Percentiles rank a stretch among this genome's conserved stretches.
These are phyloP conservation scores for Bombardia bombarda DNA, from an alignment of 495 filamentous ascomycete genomes.

Conservation along the genomic window DNA sequence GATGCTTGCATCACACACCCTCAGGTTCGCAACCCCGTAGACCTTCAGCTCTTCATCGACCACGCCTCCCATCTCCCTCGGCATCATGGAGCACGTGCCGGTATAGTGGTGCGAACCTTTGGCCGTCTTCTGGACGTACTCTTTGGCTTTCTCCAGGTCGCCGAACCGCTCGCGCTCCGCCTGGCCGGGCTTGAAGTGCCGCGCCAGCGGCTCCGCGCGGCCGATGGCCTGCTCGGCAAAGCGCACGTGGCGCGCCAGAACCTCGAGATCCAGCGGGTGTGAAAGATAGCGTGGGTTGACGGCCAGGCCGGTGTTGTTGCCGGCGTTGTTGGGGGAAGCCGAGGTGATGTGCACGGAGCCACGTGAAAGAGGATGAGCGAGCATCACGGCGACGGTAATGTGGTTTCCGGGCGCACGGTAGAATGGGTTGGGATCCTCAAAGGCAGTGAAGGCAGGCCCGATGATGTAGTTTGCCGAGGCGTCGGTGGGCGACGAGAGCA, in stretches of 20 bases:
- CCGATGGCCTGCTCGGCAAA: slow-evolving; percentile 21
- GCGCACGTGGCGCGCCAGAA: slow-evolving; percentile 28
- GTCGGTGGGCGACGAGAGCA: neutral
- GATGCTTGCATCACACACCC: slow-evolving; percentile 2
- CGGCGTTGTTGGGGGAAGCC: slow-evolving; percentile 11
- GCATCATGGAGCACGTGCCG: slow-evolving; percentile 21
- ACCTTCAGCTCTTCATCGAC: neutral
- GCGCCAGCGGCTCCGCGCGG: slow-evolving; percentile 23
- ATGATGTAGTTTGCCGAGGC: neutral
- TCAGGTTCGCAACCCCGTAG: neutral
- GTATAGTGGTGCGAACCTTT: slow-evolving; percentile 17
- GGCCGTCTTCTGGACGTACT: slow-evolving; percentile 16
- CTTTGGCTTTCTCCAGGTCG: slow-evolving; percentile 12
- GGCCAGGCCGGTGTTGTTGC: slow-evolving; percentile 9
- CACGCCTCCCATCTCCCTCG: slow-evolving; percentile 1
- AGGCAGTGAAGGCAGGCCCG: neutral
- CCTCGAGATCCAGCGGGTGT: slow-evolving; percentile 39
- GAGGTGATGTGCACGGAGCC: slow-evolving; percentile 46
- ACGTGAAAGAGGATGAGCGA: slow-evolving; percentile 40
- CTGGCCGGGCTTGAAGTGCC: neutral
- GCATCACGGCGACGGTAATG: slow-evolving; percentile 18
- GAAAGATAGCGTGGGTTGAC: slow-evolving; percentile 45
- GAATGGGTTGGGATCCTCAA: neutral
- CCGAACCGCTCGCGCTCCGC: neutral
- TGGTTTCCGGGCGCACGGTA: neutral